Conservation (phyloP, 768 basidiomycete species). For the Boletus sp. region DNA sequence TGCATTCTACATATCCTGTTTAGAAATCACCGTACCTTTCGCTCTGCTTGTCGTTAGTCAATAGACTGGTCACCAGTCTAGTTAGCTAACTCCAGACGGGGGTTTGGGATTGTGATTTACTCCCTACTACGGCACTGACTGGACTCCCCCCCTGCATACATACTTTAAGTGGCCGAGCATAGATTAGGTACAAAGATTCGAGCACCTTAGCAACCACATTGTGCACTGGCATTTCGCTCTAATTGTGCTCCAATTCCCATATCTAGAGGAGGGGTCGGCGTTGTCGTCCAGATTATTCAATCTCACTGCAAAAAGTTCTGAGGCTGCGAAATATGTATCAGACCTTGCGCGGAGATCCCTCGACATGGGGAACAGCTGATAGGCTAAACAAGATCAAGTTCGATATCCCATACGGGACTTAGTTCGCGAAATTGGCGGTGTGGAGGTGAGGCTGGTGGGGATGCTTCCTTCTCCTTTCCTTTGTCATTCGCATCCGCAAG, state of each 20-base stretch:
- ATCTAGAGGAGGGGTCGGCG: not conserved
- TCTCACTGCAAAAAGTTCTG: not conserved
- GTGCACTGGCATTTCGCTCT: not conserved
- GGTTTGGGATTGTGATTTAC: not conserved
- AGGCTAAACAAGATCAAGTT: constrained; percentile 46
- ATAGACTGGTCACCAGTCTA: too few relatives aligned
- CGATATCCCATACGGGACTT: constrained; percentile 75
- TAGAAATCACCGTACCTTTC: not conserved
- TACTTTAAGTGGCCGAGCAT: not conserved
- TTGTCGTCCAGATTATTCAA: not conserved
- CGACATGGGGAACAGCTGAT: constrained; percentile 14
- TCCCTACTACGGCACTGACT: not conserved
- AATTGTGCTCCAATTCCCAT: not conserved
- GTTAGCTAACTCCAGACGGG: not conserved
- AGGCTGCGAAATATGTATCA: not conserved
- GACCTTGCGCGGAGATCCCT: not conserved
- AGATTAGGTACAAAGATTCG: too few relatives aligned
- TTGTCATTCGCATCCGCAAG: not conserved
- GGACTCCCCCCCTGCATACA: not conserved
- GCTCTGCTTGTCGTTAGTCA: not conserved
- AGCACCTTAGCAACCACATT: not conserved
- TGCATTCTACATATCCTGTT: not conserved
- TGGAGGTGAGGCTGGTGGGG: not conserved
- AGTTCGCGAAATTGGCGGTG: constrained; percentile 35
- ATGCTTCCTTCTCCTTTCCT: constrained; percentile 24